Evolutionary conservation across 2,329 filamentous ascomycete genomes (phyloP).

Genomic region (Fusarium odoratissimum): DNA sequence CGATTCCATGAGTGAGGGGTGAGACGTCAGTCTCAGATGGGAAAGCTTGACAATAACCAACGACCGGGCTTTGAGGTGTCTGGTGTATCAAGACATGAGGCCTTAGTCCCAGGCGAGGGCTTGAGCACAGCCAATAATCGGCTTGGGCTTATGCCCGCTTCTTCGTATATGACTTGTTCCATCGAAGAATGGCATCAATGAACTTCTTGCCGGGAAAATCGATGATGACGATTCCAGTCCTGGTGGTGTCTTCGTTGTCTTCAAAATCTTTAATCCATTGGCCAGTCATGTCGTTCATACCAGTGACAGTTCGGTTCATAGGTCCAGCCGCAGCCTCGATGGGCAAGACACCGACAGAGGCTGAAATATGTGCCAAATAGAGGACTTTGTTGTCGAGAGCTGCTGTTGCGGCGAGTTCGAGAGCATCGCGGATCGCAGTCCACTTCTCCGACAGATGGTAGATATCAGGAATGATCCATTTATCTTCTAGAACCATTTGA

Average conservation of each 20-base stretch:
- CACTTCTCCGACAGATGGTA: slow-evolving; percentile 60
- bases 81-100: neutral
- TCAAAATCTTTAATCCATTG: slow-evolving; percentile 54
- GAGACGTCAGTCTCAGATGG: slow-evolving; percentile 14
- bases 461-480: slow-evolving; percentile 58
- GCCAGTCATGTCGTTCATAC: slow-evolving; percentile 63
- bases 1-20: slow-evolving; percentile 12
- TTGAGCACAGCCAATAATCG: slow-evolving; percentile 7
- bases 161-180: slow-evolving; percentile 51
- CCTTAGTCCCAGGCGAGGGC: neutral
- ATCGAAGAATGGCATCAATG: slow-evolving; percentile 56
- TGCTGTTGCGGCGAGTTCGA: slow-evolving; percentile 52
- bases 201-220: slow-evolving; percentile 60
- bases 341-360: slow-evolving; percentile 60
- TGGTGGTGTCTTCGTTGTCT: slow-evolving; percentile 41
- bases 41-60: slow-evolving; percentile 19
- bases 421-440: slow-evolving; percentile 55
- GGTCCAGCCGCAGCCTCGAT: slow-evolving; percentile 63
- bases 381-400: slow-evolving; percentile 52
- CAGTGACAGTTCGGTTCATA: slow-evolving; percentile 54
- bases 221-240: slow-evolving; percentile 60
- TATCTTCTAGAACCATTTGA: slow-evolving; percentile 60
- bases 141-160: slow-evolving; percentile 7
- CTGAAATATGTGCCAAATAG: slow-evolving; percentile 61
- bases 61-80: neutral